phyloP scores from a whole-genome alignment of 2,329 filamentous ascomycete species.

The Neurospora sp. region DNA sequence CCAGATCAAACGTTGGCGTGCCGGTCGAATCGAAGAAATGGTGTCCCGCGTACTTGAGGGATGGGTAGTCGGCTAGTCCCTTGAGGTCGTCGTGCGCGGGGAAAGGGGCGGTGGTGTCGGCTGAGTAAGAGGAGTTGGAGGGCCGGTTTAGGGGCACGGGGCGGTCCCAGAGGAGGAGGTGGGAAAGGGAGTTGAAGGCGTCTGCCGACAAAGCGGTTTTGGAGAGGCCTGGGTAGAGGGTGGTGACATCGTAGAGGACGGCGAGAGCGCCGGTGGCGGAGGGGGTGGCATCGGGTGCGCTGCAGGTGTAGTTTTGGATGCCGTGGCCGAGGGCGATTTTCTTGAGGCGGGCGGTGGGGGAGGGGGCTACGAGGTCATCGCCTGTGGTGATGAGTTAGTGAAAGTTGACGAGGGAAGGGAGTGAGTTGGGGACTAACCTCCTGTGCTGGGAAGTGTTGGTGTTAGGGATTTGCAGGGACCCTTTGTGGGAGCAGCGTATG shows the following conservation, averaged over 20 bases:
- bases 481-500: constrained; percentile 8
- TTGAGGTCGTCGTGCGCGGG: constrained; percentile 28
- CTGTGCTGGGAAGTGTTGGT: constrained; percentile 13
- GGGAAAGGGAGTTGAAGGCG: constrained; percentile 31
- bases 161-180: constrained; percentile 29
- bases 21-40: constrained; percentile 53
- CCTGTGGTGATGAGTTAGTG: background rate
- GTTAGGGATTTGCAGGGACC: constrained; percentile 7
- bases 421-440: constrained; percentile 4
- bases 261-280: constrained; percentile 44
- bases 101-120: constrained; percentile 37
- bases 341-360: constrained; percentile 35
- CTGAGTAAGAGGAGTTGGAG: constrained; percentile 26
- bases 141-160: constrained; percentile 39
- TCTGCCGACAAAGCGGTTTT: constrained; percentile 25
- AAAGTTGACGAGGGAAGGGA: background rate
- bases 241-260: constrained; percentile 47
- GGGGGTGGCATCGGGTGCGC: constrained; percentile 19
- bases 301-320: constrained; percentile 61
- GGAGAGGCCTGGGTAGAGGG: constrained; percentile 37
- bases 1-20: constrained; percentile 51
- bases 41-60: constrained; percentile 43
- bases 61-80: constrained; percentile 21
- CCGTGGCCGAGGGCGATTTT: constrained; percentile 53
- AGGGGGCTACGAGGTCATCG: constrained; percentile 21